Conservation (phyloP, 192 early-diverging fungal genomes). For the Coemansia sp. region DNA sequence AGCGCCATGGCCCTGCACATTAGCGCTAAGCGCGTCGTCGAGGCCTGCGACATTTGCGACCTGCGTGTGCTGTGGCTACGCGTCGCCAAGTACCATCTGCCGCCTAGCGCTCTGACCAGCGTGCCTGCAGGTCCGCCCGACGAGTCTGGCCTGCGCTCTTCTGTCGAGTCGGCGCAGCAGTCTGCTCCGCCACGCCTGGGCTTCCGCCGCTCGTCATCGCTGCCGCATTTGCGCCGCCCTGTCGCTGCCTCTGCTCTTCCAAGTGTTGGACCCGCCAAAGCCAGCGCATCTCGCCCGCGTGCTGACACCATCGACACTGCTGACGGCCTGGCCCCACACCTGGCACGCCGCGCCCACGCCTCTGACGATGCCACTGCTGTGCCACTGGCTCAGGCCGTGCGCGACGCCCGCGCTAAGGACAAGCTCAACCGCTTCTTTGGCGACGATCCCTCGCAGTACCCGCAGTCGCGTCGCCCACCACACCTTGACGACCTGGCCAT, state of each 20-base stretch:
- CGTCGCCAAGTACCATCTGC: slow-evolving; percentile 35
- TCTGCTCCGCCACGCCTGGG: slow-evolving; percentile 15
- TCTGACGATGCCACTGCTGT: slow-evolving; percentile 12
- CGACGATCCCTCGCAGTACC: slow-evolving; percentile 52
- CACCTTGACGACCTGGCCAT: slow-evolving; percentile 36
- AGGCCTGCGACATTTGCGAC: slow-evolving; percentile 55
- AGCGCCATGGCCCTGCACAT: slow-evolving; percentile 53
- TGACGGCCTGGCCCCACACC: slow-evolving; percentile 32
- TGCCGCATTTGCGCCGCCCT: slow-evolving; percentile 41
- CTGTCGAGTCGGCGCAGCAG: background rate
- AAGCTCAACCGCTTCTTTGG: slow-evolving; percentile 66
- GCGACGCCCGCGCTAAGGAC: slow-evolving; percentile 50
- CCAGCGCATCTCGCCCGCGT: slow-evolving; percentile 29
- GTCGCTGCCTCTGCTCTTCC: background rate
- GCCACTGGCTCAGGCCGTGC: slow-evolving; percentile 16
- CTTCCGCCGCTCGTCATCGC: slow-evolving; percentile 47
- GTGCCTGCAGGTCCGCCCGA: slow-evolving; percentile 40
- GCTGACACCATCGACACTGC: slow-evolving; percentile 49
- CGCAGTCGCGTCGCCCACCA: slow-evolving; percentile 26
- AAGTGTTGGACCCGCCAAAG: background rate
- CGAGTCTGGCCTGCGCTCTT: background rate
- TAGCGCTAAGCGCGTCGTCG: slow-evolving; percentile 52
- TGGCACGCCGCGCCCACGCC: slow-evolving; percentile 32
- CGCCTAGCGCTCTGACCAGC: slow-evolving; percentile 40
- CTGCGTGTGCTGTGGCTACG: slow-evolving; percentile 55